Evolutionary conservation across 306 rosid genomes (phyloP), one percentile per base, ranked within the genome.

Genomic region (Cucumis hystrix): DNA sequence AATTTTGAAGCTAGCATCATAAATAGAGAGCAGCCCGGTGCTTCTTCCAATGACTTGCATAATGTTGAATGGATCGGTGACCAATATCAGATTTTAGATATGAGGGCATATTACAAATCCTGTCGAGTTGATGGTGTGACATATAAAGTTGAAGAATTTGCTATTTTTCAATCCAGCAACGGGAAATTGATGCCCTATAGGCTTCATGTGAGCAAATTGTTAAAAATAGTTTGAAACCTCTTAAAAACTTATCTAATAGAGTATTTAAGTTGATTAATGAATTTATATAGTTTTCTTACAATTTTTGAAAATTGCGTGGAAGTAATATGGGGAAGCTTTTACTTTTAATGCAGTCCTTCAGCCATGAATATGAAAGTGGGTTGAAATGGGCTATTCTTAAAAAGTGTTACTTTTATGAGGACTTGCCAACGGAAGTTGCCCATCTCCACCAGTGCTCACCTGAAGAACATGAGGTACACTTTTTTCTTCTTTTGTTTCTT

Each of bases 381-480:
- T 80, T 86, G 77, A 92, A 86, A 83, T 88, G 92, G 97, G 88
- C 87, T 72, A 79, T 79, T 79, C 89, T 84, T 75, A 86, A 82
- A 10, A 89, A 81, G 58, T 92, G 93, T 88, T 89, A 86, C 90
- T 92, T 92, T 88, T 96, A 97, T 43, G 84, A 81, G 52, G 96
- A 92, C 82, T 86, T 96, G 79, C 97, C 97, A 6, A 97, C 89
- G 80, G 88, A 88, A 81, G 84, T 89, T 83, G 84, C 82, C 21
- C 88, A 83, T 75, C 92, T 83, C 28, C 85, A 79, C 77, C 92
- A 93, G 4, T 84, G 89, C 85, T 59, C 87, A 75, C 86, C 93
- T n/a, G 99, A 92, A 87, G 84, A 85, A 82, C 88, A 88, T 76
- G 99, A 96, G 99, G 99, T 96, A 87, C 70, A 45, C 71, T 35